Conservation (phyloP, 345 rosid genomes). For the Populus deltoides region DNA sequence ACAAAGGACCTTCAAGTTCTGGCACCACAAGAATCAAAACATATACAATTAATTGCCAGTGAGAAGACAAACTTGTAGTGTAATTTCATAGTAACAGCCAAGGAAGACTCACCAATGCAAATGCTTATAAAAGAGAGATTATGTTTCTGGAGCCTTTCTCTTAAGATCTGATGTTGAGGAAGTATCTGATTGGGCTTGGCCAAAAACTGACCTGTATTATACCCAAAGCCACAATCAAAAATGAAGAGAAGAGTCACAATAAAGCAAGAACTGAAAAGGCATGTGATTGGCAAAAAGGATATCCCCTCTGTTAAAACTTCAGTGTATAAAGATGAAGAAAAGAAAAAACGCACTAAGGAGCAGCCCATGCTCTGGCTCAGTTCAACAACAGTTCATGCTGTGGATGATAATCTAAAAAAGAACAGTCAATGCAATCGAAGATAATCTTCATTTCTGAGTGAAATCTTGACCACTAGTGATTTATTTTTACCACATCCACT, state of each 20-base stretch:
- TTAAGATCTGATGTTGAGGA: slow-evolving; percentile 51
- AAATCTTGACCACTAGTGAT: too few relatives aligned
- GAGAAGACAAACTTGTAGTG: background rate
- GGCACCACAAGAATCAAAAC: background rate
- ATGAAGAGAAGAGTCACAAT: background rate
- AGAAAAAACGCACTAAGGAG: too few relatives aligned
- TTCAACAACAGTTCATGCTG: too few relatives aligned
- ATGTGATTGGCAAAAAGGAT: background rate
- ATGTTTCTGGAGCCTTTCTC: slow-evolving; percentile 69
- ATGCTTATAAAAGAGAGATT: slow-evolving; percentile 4
- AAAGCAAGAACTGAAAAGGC: background rate
- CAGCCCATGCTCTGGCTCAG: too few relatives aligned
- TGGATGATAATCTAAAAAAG: too few relatives aligned
- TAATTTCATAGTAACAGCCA: background rate
- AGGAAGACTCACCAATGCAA: background rate
- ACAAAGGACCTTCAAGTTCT: background rate
- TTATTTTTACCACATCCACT: background rate
- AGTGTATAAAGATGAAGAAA: background rate
- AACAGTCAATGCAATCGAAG: too few relatives aligned
- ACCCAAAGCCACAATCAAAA: background rate
- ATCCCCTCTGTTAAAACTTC: background rate
- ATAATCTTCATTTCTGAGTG: too few relatives aligned
- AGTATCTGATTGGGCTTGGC: slow-evolving; percentile 64
- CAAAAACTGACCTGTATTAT: slow-evolving; percentile 69
- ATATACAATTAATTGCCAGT: background rate